Conservation (phyloP, 2,329 filamentous ascomycete species). For the Sphaerulina musiva region DNA sequence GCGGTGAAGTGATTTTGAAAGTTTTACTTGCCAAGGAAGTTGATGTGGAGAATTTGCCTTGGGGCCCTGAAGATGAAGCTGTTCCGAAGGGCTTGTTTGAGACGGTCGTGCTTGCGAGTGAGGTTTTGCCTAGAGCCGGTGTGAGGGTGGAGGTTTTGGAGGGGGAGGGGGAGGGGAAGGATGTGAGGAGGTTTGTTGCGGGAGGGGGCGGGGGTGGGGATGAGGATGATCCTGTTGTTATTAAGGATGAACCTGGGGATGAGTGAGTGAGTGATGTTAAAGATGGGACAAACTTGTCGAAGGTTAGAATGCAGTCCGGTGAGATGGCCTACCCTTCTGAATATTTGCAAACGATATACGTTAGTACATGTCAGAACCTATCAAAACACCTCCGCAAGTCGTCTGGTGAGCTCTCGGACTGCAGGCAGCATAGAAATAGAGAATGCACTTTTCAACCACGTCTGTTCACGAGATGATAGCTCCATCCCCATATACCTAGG, state of each 20-base stretch:
- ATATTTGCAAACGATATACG: too few species aligned
- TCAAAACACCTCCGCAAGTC: too few species aligned
- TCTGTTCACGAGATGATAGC: too few species aligned
- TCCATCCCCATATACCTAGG: too few species aligned
- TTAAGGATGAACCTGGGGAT: slow-evolving; percentile 34
- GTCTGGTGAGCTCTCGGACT: too few species aligned
- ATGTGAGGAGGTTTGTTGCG: slow-evolving; percentile 27
- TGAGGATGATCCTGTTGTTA: slow-evolving; percentile 24
- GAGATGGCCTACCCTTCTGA: too few species aligned
- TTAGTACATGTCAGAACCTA: too few species aligned
- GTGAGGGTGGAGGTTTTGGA: slow-evolving; percentile 38
- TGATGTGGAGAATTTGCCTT: slow-evolving; percentile 75
- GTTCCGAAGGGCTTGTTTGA: slow-evolving; percentile 67
- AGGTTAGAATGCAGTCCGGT: too few species aligned
- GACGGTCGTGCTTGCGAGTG: slow-evolving; percentile 68
- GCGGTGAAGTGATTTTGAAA: slow-evolving; percentile 73
- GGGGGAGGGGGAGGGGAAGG: slow-evolving; percentile 23
- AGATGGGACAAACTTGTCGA: neutral
- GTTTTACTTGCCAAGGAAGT: slow-evolving; percentile 68
- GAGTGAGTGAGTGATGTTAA: slow-evolving; percentile 1
- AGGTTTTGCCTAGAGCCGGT: slow-evolving; percentile 50
- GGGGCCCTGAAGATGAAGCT: slow-evolving; percentile 67
- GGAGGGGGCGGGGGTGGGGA: slow-evolving; percentile 16
- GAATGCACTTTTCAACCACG: too few species aligned
- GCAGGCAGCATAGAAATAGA: too few species aligned